A percentile compares a stretch with the other conserved stretches of the same genome.
Conservation (phyloP, 805 yeast species). For the Saturnispora sanitii region DNA sequence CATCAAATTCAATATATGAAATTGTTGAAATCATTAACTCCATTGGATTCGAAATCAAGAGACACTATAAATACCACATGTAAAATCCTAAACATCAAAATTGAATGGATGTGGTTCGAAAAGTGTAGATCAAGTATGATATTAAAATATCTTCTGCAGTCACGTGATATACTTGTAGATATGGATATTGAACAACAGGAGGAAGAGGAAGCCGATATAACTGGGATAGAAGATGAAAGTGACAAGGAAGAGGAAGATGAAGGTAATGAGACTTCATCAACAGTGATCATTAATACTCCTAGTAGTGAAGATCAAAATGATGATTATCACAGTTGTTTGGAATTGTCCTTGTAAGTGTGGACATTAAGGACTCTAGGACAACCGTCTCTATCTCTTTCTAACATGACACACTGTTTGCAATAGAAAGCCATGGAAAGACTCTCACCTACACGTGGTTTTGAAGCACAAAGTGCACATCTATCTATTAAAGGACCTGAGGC, state of each 20-base stretch:
- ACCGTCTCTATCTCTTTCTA: constrained; percentile 82
- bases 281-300: neutral
- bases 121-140: constrained; percentile 17
- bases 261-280: neutral
- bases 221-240: neutral
- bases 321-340: constrained; percentile 3
- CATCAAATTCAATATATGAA: constrained; percentile 28
- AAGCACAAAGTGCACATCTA: constrained; percentile 73
- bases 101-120: constrained; percentile 52
- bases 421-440: constrained; percentile 55
- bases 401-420: constrained; percentile 73
- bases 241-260: neutral
- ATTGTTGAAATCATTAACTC: constrained; percentile 40
- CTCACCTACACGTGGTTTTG: constrained; percentile 35
- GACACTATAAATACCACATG: constrained; percentile 38
- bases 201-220: neutral
- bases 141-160: neutral
- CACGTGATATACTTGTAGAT: constrained; percentile 27
- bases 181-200: neutral
- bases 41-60: constrained; percentile 43
- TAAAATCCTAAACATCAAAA: constrained; percentile 38
- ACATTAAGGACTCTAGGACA: constrained; percentile 79
- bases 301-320: constrained; percentile 3
- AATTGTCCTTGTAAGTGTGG: constrained; percentile 24
- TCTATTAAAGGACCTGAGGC: constrained; percentile 56